phyloP scores from a whole-genome alignment of 2,329 filamentous ascomycete species.

The Fusarium solani-melongenae region DNA sequence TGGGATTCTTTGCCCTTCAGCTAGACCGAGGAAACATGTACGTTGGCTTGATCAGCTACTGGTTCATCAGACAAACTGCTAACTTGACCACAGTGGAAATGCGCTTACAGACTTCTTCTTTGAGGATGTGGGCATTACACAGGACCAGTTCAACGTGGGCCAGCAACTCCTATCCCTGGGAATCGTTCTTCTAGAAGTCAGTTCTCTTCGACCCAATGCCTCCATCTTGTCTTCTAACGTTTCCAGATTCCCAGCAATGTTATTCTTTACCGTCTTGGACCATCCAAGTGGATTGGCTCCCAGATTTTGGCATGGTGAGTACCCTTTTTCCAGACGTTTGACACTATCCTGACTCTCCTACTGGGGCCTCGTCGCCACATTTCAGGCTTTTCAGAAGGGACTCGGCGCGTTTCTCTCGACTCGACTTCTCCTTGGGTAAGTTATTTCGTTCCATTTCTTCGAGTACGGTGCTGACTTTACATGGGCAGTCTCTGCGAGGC shows the following conservation, averaged over 20 bases:
- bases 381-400: slow-evolving; percentile 51
- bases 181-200: slow-evolving; percentile 55
- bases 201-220: neutral
- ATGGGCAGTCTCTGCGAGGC: slow-evolving; percentile 42
- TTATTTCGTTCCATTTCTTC: neutral
- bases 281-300: slow-evolving; percentile 56
- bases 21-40: slow-evolving; percentile 52
- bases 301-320: slow-evolving; percentile 48
- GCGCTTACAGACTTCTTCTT: slow-evolving; percentile 59
- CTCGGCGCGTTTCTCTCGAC: slow-evolving; percentile 49
- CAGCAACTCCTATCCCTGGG: slow-evolving; percentile 59
- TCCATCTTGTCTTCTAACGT: neutral
- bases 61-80: neutral
- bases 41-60: neutral
- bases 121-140: slow-evolving; percentile 57
- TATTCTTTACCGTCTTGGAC: slow-evolving; percentile 58
- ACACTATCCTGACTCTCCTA: neutral
- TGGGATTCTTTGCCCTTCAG: slow-evolving; percentile 60
- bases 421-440: slow-evolving; percentile 47
- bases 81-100: slow-evolving; percentile 43
- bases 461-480: neutral
- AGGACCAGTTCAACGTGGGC: slow-evolving; percentile 61
- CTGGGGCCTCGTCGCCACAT: slow-evolving; percentile 49
- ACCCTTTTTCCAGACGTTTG: neutral
- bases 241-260: slow-evolving; percentile 56